phyloP scores from a whole-genome alignment of 495 filamentous ascomycete genomes.

The Cercophora newfieldiana region DNA sequence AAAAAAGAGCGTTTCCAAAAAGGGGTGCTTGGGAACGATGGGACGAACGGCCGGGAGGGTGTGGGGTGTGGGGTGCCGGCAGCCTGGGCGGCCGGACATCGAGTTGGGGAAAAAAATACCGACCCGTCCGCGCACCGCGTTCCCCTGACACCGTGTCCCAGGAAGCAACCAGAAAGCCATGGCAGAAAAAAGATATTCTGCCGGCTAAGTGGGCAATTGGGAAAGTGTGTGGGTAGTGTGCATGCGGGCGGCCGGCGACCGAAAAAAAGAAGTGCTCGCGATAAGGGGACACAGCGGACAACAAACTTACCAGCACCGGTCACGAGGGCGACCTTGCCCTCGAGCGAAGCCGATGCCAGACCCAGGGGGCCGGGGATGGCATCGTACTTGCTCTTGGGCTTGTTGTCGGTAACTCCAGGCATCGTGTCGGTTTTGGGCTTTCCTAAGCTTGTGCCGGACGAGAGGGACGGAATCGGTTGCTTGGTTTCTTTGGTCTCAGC shows the following conservation, averaged over 20 bases:
- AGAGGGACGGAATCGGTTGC: slow-evolving; percentile 14
- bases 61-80: slow-evolving; percentile 14
- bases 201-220: not conserved
- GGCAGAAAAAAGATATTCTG: not conserved
- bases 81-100: slow-evolving; percentile 33
- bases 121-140: slow-evolving; percentile 21
- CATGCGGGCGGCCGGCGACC: not conserved
- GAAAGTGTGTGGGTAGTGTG: not conserved
- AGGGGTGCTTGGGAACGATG: slow-evolving; percentile 3
- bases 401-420: slow-evolving; percentile 34
- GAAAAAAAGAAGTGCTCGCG: slow-evolving; percentile 5
- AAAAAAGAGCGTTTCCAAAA: slow-evolving; percentile 5
- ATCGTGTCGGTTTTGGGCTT: slow-evolving; percentile 33
- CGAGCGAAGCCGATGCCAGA: slow-evolving; percentile 48
- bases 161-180: not conserved
- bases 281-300: not conserved
- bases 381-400: slow-evolving; percentile 39
- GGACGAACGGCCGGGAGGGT: slow-evolving; percentile 4
- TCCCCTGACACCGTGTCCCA: not conserved
- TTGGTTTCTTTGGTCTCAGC: slow-evolving; percentile 26
- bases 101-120: slow-evolving; percentile 35
- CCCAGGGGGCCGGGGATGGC: slow-evolving; percentile 51
- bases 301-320: slow-evolving; percentile 46
- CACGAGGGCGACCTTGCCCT: slow-evolving; percentile 53
- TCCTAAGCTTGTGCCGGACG: slow-evolving; percentile 19